Percentiles rank a stretch among this genome's conserved stretches.
Conservation (phyloP, 2,329 filamentous ascomycete genomes). For the Talaromyces sp. region DNA sequence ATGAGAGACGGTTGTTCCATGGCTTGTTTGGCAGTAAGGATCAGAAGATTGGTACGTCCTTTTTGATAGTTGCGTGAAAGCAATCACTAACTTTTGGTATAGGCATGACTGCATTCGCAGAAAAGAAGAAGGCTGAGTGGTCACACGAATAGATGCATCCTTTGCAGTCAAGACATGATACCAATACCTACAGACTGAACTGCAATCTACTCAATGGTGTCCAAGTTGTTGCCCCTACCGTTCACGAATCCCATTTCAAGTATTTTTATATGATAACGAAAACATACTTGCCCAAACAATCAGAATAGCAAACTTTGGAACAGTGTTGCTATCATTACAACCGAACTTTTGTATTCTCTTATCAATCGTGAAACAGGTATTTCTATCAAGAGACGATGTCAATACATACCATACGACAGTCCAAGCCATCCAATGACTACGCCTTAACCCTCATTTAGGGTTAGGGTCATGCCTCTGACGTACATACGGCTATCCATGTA, state of each 20-base stretch:
- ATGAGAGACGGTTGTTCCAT: constrained; percentile 90
- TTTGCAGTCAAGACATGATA: background rate
- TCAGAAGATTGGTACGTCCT: constrained; percentile 80
- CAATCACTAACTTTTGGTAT: constrained; percentile 2
- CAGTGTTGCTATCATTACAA: background rate
- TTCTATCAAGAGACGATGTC: background rate
- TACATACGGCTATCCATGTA: background rate
- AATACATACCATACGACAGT: background rate
- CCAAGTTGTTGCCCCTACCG: background rate
- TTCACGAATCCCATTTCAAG: background rate
- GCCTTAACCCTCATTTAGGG: background rate
- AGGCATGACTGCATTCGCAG: constrained; percentile 86
- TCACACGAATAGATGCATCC: constrained; percentile 60
- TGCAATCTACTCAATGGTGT: background rate
- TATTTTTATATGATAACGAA: background rate
- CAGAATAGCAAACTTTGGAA: background rate
- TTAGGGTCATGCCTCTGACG: background rate
- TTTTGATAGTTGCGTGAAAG: background rate
- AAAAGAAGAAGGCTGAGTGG: constrained; percentile 94
- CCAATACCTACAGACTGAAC: background rate
- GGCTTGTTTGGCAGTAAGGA: constrained; percentile 89
- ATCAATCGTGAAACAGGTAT: background rate
- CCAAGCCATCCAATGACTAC: background rate
- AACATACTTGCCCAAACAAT: background rate
- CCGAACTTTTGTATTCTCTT: background rate